Conservation (phyloP, 805 yeast species). For the Candida schatavii region DNA sequence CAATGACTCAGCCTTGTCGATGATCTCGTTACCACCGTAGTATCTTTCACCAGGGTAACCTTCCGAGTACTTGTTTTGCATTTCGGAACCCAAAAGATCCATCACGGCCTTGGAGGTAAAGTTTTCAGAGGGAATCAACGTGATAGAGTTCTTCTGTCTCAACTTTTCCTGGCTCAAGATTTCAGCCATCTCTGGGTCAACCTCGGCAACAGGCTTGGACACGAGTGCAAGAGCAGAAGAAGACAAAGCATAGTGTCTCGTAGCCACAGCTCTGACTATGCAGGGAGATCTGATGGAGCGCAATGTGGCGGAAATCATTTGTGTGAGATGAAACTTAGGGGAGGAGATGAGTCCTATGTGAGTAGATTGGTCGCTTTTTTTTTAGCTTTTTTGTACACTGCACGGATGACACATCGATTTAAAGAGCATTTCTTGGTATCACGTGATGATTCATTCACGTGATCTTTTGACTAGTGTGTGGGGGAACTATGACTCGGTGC, state of each 20-base stretch:
- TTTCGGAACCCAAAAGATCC: conserved; percentile 95
- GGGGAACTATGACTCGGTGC: too few species aligned
- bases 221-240: conserved; percentile 63
- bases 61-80: conserved; percentile 98
- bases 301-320: conserved; percentile 29
- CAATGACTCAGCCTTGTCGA: conserved; percentile 86
- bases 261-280: background rate
- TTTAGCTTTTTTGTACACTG: too few species aligned
- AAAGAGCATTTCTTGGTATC: too few species aligned
- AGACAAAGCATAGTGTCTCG: conserved; percentile 58
- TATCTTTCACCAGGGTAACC: conserved; percentile 99
- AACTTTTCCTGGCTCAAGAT: conserved; percentile 76
- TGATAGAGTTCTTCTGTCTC: conserved; percentile 92
- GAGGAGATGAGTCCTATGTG: too few species aligned
- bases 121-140: conserved; percentile 94
- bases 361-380: too few species aligned
- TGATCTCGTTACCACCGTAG: conserved; percentile 97
- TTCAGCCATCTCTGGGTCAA: conserved; percentile 76
- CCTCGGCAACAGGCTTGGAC: conserved; percentile 57
- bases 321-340: too few species aligned
- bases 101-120: conserved; percentile 95
- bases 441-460: too few species aligned
- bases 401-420: too few species aligned
- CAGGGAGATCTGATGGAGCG: conserved; percentile 21
- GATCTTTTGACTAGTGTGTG: too few species aligned